phyloP scores from a whole-genome alignment of 2,329 filamentous ascomycete species.

The Trichoderma arundinaceum region DNA sequence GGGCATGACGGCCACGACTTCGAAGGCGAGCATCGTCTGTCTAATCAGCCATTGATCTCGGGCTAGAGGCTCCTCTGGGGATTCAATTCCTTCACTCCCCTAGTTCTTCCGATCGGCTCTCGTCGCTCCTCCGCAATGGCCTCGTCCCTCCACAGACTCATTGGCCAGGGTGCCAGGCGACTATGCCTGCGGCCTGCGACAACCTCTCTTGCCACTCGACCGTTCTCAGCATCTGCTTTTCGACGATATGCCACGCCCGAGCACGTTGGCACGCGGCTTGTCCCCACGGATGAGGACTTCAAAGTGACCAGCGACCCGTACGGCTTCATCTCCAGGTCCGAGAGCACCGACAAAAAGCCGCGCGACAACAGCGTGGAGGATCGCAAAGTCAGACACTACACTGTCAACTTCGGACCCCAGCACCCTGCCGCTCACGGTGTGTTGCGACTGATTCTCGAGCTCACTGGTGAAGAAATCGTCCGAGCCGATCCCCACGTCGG shows the following conservation, averaged over 20 bases:
- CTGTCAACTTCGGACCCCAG: conserved; percentile 98
- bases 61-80: conserved; percentile 46
- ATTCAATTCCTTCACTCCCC: conserved; percentile 38
- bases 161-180: conserved; percentile 72
- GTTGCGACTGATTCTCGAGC: conserved; percentile 93
- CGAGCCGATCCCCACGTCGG: conserved; percentile 97
- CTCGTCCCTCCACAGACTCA: conserved; percentile 70
- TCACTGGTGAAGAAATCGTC: conserved; percentile 97
- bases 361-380: conserved; percentile 56
- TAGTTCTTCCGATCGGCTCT: conserved; percentile 40
- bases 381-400: conserved; percentile 97
- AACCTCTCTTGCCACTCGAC: conserved; percentile 52
- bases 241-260: conserved; percentile 67
- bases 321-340: conserved; percentile 51
- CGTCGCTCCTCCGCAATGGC: conserved; percentile 62
- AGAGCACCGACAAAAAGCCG: conserved; percentile 52
- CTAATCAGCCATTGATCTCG: conserved; percentile 45
- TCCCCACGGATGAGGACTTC: conserved; percentile 71
- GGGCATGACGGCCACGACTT: conserved; percentile 44
- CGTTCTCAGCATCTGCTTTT: conserved; percentile 68
- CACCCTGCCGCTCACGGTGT: conserved; percentile 98
- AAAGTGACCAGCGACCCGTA: conserved; percentile 57
- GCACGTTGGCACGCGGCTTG: conserved; percentile 61
- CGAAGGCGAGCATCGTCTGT: conserved; percentile 40
- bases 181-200: conserved; percentile 60